phyloP scores from a whole-genome alignment of 345 rosid genomes.

The Acer negundo region DNA sequence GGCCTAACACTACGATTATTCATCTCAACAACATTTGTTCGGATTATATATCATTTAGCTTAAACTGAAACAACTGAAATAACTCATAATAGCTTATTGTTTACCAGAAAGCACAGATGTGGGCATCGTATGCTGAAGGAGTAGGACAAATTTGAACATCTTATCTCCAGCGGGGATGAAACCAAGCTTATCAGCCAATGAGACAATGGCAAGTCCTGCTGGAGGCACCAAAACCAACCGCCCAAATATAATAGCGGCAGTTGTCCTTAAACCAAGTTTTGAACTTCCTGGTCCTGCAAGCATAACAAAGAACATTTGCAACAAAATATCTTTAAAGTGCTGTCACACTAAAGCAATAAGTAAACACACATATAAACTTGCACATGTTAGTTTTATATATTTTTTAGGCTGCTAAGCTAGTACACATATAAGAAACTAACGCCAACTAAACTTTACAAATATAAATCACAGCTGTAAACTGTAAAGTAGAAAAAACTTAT shows the following conservation, averaged over 20 bases:
- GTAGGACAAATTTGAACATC: constrained; percentile 92
- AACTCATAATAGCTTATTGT: background rate
- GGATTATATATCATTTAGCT: too few species aligned
- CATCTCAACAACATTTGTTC: too few species aligned
- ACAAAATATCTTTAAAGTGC: background rate
- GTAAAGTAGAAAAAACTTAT: background rate
- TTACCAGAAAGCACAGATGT: constrained; percentile 93
- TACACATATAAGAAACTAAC: background rate
- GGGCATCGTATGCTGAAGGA: constrained; percentile 97
- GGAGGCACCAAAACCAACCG: constrained; percentile 90
- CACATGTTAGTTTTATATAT: background rate
- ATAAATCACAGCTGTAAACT: background rate
- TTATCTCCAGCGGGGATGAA: constrained; percentile 90
- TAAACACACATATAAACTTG: background rate
- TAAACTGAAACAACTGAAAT: too few species aligned
- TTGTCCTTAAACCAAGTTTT: constrained; percentile 89
- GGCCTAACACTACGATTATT: too few species aligned
- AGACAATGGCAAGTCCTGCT: constrained; percentile 86
- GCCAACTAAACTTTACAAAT: background rate
- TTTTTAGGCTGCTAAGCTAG: background rate
- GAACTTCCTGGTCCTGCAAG: constrained; percentile 95
- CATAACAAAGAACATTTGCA: constrained; percentile 17
- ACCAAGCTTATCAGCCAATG: constrained; percentile 94
- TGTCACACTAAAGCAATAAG: background rate
- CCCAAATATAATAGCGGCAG: constrained; percentile 77